Evolutionary conservation across 2,329 filamentous ascomycete genomes (phyloP).

Genomic region (Calonectria pauciramosa): DNA sequence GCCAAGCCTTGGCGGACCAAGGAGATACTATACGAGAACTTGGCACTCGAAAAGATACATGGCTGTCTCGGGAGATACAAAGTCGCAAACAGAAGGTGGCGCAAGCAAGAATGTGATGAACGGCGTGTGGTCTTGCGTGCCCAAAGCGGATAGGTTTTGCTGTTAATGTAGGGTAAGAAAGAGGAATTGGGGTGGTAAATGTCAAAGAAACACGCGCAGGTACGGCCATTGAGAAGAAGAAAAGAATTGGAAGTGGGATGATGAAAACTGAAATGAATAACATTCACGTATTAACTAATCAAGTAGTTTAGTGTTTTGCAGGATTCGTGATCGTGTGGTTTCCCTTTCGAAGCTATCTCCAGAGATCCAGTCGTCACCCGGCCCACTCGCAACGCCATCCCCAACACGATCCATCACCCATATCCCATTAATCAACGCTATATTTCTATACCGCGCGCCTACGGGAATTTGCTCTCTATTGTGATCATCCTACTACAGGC

Average conservation of each 20-base stretch:
- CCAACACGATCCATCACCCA: too few relatives aligned
- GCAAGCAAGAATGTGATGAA: not conserved
- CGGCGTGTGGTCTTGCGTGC: not conserved
- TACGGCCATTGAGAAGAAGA: not conserved
- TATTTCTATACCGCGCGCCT: too few relatives aligned
- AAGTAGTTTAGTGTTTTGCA: too few relatives aligned
- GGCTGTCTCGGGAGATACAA: not conserved
- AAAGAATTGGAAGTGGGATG: not conserved
- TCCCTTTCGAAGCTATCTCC: too few relatives aligned
- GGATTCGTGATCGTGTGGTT: too few relatives aligned
- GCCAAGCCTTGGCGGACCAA: constrained; percentile 38
- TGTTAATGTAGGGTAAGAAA: not conserved
- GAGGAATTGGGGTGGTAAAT: not conserved
- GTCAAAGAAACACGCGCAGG: not conserved
- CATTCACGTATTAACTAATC: not conserved
- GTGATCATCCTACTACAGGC: too few relatives aligned
- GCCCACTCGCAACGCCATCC: too few relatives aligned
- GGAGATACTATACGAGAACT: not conserved
- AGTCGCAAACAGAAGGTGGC: not conserved
- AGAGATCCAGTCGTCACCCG: too few relatives aligned
- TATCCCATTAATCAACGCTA: too few relatives aligned
- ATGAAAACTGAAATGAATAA: not conserved
- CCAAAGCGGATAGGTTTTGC: not conserved
- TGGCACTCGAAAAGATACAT: not conserved
- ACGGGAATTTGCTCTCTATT: too few relatives aligned